Base-by-base conservation (phyloP, 2,329 filamentous ascomycete genomes). In the Nothophaeocryptopus gaeumannii region DNA sequence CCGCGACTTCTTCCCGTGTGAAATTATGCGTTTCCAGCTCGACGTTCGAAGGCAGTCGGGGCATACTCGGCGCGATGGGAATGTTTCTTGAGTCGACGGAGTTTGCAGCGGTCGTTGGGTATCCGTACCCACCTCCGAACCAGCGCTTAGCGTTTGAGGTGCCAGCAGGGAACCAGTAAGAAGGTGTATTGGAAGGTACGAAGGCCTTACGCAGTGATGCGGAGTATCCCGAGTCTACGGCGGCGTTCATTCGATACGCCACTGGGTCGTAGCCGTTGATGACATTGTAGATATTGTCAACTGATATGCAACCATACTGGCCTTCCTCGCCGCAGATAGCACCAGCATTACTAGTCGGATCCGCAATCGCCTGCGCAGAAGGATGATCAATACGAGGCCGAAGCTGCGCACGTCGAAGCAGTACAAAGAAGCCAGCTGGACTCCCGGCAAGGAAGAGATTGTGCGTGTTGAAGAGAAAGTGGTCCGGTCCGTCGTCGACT, bases 21-120 rank as follows among this genome's bases (percentile, higher is more conserved):
- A 99, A 99, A 67, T 99, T 88, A 65, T 97, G 93, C 0, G 92
- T 92, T 65, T 97, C 92, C 44, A 99, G 79, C 68, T 99, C 93
- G n/a, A 97, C 74, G 43, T 74, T 77, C 8, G 69, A 73, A 0
- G 75, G 75, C 2, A 78, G 63, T 11, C 74, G 70, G 0, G 63
- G 60, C 7, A 69, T 60, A 7, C 20, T 26, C 20, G 20, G 20
- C 20, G 20, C 20, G 2, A 62, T 38, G 1, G 70, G 68, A 5
- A 45, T 36, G 0, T 75, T 56, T 2, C 62, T 43, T 7, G 67
- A 54, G 11, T 72, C 56, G 5, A 71, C 60, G 15, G 51, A 50
- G 34, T 58, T 55, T 14, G 56, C 58, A 8, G 45, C 45, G 8
- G 45, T 48, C 10, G 45, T 48, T 9, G 45, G 45, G 35, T 48